Base-by-base conservation (phyloP, 768 basidiomycete species). In the Amanita polypyramis region DNA sequence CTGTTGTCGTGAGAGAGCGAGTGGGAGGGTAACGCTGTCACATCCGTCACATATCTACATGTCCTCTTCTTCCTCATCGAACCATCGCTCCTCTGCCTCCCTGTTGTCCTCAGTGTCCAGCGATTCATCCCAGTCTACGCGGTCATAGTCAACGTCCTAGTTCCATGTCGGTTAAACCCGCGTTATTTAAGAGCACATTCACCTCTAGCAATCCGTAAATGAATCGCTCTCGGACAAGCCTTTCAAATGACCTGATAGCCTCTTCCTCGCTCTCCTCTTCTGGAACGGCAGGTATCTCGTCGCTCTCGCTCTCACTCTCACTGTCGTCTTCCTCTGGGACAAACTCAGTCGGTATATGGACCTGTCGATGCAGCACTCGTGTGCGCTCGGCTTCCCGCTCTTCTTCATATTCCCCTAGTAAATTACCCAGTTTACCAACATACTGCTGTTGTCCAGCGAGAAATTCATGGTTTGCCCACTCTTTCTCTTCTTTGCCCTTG, bases 201-300 rank as follows among this genome's bases (percentile, higher is more conserved):
- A 79, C 87, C 61, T 85, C 81, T 9, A 90, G 66, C 49, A 80
- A 60, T 4, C 87, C 87, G 53, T 88, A 86, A 19, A 90, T 83
- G 54, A 88, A 82, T 9, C 70, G 66, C 59, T 89, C 85, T 43
- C 65, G 72, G n/a, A 90, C 61, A 23, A 69, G 63, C 35, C 84
- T 67, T 56, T 80, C 74, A 60, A 89, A 88, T 5, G 58, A 56
- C 19, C 55, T 61, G 55, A 66, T 72, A 4, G 63, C 62, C 48
- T 84, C 79, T 36, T 75, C 75, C 4, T 70, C 65, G 8, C 68
- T 70, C 43, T 79, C 77, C 42, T 60, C 56, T 36, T 66, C 72
- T 42, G 65, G 60, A 47, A 57, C 27, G 42, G 40, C 37, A n/a
- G 38, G 8, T 14, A 52, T 36, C 14, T 68, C 73, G 23, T 70